Conservation (phyloP, 2,329 filamentous ascomycete genomes). For the Penicillium olsonii region DNA sequence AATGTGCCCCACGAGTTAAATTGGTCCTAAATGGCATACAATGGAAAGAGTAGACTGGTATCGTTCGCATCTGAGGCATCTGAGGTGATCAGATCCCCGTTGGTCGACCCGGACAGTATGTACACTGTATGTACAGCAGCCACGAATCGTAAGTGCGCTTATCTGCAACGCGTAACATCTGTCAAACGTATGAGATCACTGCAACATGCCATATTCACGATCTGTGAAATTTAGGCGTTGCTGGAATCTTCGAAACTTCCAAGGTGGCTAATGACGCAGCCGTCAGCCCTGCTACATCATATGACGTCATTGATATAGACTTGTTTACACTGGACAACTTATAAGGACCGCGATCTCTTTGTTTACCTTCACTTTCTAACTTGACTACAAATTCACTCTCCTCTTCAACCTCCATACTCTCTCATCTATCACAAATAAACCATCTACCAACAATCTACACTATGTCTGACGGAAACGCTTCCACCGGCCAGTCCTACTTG, state of each 20-base stretch:
- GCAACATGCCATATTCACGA: neutral
- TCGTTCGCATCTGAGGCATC: no score
- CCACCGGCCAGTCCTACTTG: conserved; percentile 76
- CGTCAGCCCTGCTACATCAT: neutral
- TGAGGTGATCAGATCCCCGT: no score
- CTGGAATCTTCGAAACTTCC: conserved; percentile 10
- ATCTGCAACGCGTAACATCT: no score
- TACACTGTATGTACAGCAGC: no score
- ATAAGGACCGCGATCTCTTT: neutral
- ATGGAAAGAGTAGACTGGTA: no score
- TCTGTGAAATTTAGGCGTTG: neutral
- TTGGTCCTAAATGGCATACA: no score
- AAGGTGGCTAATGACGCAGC: conserved; percentile 14
- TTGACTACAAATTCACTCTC: no score
- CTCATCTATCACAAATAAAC: neutral
- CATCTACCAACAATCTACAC: conserved; percentile 13
- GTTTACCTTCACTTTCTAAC: neutral
- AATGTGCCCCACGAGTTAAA: no score
- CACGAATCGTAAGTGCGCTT: no score
- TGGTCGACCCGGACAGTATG: no score
- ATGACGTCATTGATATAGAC: conserved; percentile 18
- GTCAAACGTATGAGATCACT: no score
- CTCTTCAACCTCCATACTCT: neutral
- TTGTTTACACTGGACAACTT: neutral
- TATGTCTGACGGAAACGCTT: conserved; percentile 51